Base-by-base conservation (phyloP, 2,329 filamentous ascomycete species). In the Bipolaris oryzae region DNA sequence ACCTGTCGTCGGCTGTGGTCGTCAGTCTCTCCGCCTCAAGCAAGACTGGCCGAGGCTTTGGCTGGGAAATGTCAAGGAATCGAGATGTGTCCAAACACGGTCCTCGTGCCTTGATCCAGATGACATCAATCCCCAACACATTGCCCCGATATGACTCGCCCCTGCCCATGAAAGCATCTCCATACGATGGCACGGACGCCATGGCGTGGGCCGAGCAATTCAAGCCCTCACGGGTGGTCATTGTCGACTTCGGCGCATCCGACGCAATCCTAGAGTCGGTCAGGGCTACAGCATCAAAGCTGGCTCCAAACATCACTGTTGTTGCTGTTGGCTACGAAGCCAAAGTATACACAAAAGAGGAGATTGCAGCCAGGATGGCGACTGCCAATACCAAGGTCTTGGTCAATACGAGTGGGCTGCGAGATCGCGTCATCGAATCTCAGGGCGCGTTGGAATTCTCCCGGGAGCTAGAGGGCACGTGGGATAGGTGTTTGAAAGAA, bases 321-420 rank as follows among this genome's bases (percentile, higher is more conserved):
- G 20, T 48, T n/a, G 45, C 45, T n/a, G 31, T 48, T 23, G 45
- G 33, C 25, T 48, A 48, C 31, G 45, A 48, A 35, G 45, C 45
- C 18, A 48, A 48, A 48, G 20, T 35, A 13, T 34, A 48, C 10
- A 48, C 45, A 5, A 1, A 34, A 28, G 33, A 38, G n/a, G 34
- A 38, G 13, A 37, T 31, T 15, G 7, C 25, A 38, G 33, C 33
- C 45, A 49, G 34, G 7, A 23, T 49, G 34, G 33, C 46, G 4
- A 37, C 15, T 20, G 25, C 46, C 3, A 49, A 18, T 15, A 31
- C 34, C 4, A 49, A 49, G n/a, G 34, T 49, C 15, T 23, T 21
- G 39, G 34, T 41, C 21, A 49, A 39, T 3, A 49, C 35, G 15
- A 39, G 34, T 41, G 35, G 35, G 6, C 23, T 49, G 18, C 46